Base-by-base conservation (phyloP, 2,329 filamentous ascomycete genomes). In the Phyllosticta citribraziliensis region DNA sequence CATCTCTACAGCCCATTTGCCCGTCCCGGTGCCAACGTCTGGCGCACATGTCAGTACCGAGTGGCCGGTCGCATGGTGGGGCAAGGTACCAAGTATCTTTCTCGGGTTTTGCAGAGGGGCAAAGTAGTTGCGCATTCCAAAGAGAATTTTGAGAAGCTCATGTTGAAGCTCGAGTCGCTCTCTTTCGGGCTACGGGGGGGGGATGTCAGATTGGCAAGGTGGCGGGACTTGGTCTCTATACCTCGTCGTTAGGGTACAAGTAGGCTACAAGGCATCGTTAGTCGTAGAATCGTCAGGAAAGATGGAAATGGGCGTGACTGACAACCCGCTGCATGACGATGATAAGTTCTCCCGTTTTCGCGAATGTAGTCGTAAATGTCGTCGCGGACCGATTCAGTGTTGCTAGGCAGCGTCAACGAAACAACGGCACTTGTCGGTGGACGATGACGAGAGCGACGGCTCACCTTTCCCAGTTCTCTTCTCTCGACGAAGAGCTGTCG, bases 1-100 rank as follows among this genome's bases (percentile, higher is more conserved):
- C 68, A 77, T 75, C 56, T 76, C 72, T 52, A 73, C 69, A 17
- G 73, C 73, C 75, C 75, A 77, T 61, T 69, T 71, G 5, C 75
- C 75, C 3, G 73, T 75, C 25, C 75, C 75, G 9, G 73, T 75
- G 47, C 75, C 75, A 62, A 77, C 74, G 64, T 77, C 75, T 47
- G 40, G 17, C 8, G 40, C 14, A 47, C 2, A 8, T 47, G 40
- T 47, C 40, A 47, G 40, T n/a, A 47, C 40, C 40, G n/a, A 47
- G n/a, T 17, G 17, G 40, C n/a, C 40, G 40, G 40, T 12, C 27
- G 27, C 27, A n/a, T n/a, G 40, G 14, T 47, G 1, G 17, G 14
- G 14, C 14, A 19, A 47, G 6, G 40, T 47, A 47, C 40, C 40
- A 22, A 76, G 64, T 56, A 76, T 71, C 54, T 67, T 70, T 47